Base-by-base conservation (phyloP, 768 basidiomycete genomes). In the Strobilomyces confusus region DNA sequence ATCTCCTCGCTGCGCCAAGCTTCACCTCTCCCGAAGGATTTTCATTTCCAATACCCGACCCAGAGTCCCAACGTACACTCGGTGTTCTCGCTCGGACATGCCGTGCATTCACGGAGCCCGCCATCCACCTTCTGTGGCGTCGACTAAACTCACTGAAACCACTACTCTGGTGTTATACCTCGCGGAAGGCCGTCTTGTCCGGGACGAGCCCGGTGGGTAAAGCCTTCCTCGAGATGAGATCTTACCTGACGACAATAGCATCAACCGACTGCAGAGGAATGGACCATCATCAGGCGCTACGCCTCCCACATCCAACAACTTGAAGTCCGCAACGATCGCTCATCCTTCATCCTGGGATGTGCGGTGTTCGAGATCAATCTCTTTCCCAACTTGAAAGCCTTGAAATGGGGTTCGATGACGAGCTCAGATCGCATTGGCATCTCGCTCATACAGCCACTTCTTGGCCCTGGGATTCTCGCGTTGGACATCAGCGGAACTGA, bases 51-150 rank as follows among this genome's bases (percentile, higher is more conserved):
- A 32, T n/a, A 15, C 43, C 26, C n/a, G 29, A 38, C 19, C 25
- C 6, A n/a, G 36, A 46, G n/a, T 33, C n/a, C n/a, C 34, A 23
- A n/a, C 36, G 26, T 19, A 17, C 41, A 7, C 13, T 50, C 0
- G 49, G 41, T 25, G 32, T 5, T n/a, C 44, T 52, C 15, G 51
- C 51, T 40, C 51, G 44, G 17, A 56, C 55, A 8, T 56, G 55
- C 20, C 45, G 41, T 13, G 38, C 26, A 4, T 47, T 56, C 17
- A 32, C 20, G 7, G 29, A 47, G 9, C 44, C 50, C 6, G 40
- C 50, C 8, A 38, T 52, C 15, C 17, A 55, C 9, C 25, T n/a
- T 20, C 45, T 48, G 22, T 52, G 55, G 55, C 19, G 45, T 3
- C 36, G 4, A 14, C 25, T 52, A 1, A 2, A 3, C n/a, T 52